These are phyloP conservation scores for Nectriaceae sp. DNA, from an alignment of 2,329 filamentous ascomycete species.

Conservation along the genomic window DNA sequence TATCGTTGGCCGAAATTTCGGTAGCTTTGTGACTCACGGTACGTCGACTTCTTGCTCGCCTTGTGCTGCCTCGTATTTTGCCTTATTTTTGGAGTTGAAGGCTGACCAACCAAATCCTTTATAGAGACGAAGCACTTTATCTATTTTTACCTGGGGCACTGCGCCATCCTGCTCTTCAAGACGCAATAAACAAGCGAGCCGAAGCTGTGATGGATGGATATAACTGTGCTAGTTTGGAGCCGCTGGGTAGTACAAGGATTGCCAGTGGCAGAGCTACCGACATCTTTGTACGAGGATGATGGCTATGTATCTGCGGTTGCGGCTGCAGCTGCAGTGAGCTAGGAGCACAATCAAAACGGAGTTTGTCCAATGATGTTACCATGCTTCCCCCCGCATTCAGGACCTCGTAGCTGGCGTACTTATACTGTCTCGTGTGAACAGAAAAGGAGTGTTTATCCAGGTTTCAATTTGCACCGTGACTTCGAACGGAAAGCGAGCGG, in stretches of 20 bases:
- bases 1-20: conserved; percentile 97
- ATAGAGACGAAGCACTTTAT: conserved; percentile 99
- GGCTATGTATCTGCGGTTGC: neutral
- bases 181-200: conserved; percentile 69
- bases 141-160: conserved; percentile 99
- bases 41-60: conserved; percentile 34
- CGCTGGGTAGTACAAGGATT: neutral
- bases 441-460: too few relatives aligned
- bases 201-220: conserved; percentile 25
- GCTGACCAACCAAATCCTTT: neutral
- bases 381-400: too few relatives aligned
- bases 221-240: conserved; percentile 6
- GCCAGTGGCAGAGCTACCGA: neutral
- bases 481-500: too few relatives aligned
- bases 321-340: too few relatives aligned
- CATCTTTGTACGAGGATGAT: neutral
- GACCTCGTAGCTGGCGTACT: too few relatives aligned
- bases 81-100: neutral
- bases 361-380: too few relatives aligned
- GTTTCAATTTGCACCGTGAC: too few relatives aligned
- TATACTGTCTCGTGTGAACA: too few relatives aligned
- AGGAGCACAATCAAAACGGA: neutral
- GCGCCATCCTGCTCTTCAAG: conserved; percentile 98
- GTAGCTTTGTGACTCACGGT: conserved; percentile 98
- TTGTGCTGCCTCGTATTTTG: neutral